A percentile compares a stretch with the other conserved stretches of the same genome.
Conservation (phyloP, 495 filamentous ascomycete species). For the Xylaria longipes region DNA sequence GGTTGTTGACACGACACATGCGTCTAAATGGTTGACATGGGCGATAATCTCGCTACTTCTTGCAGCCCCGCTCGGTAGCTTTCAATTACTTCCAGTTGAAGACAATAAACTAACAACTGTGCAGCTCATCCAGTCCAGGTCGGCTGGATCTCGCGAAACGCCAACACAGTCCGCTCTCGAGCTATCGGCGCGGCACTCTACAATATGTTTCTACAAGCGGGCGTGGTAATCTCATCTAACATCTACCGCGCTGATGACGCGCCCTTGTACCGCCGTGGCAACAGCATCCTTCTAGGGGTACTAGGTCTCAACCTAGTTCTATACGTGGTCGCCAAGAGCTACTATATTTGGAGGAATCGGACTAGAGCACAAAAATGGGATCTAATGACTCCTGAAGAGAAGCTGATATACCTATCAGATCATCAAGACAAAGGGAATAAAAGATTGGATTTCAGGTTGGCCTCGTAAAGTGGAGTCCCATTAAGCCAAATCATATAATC, state of each 20-base stretch:
- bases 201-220: conserved; percentile 76
- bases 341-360: conserved; percentile 68
- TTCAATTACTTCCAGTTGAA: not conserved
- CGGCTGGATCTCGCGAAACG: conserved; percentile 68
- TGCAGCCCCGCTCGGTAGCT: conserved; percentile 61
- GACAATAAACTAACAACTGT: not conserved
- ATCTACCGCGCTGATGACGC: conserved; percentile 71
- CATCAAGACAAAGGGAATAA: conserved; percentile 75
- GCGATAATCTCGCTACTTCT: conserved; percentile 63
- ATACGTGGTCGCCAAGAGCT: conserved; percentile 63
- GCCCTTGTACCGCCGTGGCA: conserved; percentile 70
- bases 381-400: conserved; percentile 66
- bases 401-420: conserved; percentile 66
- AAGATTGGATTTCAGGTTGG: conserved; percentile 64
- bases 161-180: conserved; percentile 68
- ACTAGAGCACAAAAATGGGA: conserved; percentile 48
- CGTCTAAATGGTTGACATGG: conserved; percentile 62
- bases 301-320: conserved; percentile 59
- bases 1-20: conserved; percentile 49
- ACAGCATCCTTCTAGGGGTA: conserved; percentile 67
- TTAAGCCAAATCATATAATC: not conserved
- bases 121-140: conserved; percentile 66
- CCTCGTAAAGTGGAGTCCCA: conserved; percentile 35
- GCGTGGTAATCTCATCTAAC: conserved; percentile 60
- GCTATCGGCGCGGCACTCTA: conserved; percentile 70